A percentile compares a stretch with the other conserved stretches of the same genome.
phyloP scores from a whole-genome alignment of 2,329 filamentous ascomycete genomes.

The Scytalidium sp. region DNA sequence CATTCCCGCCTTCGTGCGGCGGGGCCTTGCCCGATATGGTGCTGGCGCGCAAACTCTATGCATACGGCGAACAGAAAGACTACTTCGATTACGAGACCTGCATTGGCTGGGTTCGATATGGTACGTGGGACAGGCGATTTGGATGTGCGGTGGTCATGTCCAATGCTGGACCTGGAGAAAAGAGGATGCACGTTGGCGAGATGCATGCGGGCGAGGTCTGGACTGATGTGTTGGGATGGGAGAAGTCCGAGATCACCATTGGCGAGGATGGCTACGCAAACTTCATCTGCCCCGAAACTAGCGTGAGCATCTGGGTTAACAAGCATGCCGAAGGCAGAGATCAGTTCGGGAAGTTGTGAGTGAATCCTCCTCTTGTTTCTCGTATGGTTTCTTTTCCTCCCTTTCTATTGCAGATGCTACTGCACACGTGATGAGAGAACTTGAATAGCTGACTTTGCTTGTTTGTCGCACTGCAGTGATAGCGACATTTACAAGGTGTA shows the following conservation, averaged over 20 bases:
- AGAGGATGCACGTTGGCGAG: constrained; percentile 61
- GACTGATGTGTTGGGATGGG: constrained; percentile 60
- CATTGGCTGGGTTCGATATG: constrained; percentile 54
- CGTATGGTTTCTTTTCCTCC: neutral
- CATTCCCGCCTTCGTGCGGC: constrained; percentile 49
- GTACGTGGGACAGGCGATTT: constrained; percentile 43
- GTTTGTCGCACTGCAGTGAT: constrained; percentile 14
- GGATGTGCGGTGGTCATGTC: constrained; percentile 57
- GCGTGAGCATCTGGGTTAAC: constrained; percentile 61
- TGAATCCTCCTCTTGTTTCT: neutral
- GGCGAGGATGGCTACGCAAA: constrained; percentile 55
- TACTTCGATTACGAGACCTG: constrained; percentile 60
- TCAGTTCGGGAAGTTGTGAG: constrained; percentile 36
- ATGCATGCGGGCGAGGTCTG: constrained; percentile 57
- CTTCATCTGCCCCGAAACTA: constrained; percentile 52
- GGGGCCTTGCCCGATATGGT: constrained; percentile 56
- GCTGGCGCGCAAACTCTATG: constrained; percentile 61
- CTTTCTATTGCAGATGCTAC: no score
- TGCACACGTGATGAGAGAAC: no score
- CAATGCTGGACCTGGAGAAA: constrained; percentile 44
- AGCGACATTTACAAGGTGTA: constrained; percentile 20
- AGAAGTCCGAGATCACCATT: constrained; percentile 52
- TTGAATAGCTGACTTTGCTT: constrained; percentile 10
- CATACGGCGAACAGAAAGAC: constrained; percentile 62
- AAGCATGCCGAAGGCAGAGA: constrained; percentile 49